phyloP scores from a whole-genome alignment of 2,329 filamentous ascomycete genomes.

The Cladosporium sp. region DNA sequence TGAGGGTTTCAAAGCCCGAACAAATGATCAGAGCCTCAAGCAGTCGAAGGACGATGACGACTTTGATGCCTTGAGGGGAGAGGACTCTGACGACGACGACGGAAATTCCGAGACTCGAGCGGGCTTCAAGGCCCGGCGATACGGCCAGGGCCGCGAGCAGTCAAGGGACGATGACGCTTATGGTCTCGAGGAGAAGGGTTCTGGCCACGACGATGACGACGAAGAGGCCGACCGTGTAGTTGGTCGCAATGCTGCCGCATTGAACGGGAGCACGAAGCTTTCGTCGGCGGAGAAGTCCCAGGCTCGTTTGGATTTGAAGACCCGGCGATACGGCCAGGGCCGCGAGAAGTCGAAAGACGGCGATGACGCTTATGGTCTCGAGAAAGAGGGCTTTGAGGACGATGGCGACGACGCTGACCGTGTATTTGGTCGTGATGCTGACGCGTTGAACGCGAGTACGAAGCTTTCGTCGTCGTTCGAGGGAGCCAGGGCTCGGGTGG shows the following conservation, averaged over 20 bases:
- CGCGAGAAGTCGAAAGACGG: conserved; percentile 9
- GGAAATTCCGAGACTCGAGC: no score
- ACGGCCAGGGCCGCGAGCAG: conserved; percentile 5
- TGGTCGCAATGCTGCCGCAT: conserved; percentile 12
- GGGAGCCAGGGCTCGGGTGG: no score
- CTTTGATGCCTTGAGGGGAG: background rate
- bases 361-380: background rate
- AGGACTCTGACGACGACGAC: background rate
- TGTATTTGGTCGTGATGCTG: conserved; percentile 17
- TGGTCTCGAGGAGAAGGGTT: conserved; percentile 1
- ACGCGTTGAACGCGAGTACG: background rate
- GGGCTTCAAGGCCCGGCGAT: no score
- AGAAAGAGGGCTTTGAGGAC: conserved; percentile 5
- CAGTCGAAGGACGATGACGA: no score
- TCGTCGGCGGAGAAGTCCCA: no score
- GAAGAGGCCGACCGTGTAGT: conserved; percentile 16
- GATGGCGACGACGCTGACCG: conserved; percentile 11
- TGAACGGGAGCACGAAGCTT: background rate
- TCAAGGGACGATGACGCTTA: conserved; percentile 4
- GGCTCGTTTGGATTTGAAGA: no score
- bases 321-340: background rate
- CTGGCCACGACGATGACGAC: background rate
- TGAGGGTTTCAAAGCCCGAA: no score
- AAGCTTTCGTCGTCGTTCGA: no score
- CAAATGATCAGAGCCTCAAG: no score